These are phyloP conservation scores for Linum lewisii DNA, from an alignment of 345 rosid species.

Conservation along the genomic window DNA sequence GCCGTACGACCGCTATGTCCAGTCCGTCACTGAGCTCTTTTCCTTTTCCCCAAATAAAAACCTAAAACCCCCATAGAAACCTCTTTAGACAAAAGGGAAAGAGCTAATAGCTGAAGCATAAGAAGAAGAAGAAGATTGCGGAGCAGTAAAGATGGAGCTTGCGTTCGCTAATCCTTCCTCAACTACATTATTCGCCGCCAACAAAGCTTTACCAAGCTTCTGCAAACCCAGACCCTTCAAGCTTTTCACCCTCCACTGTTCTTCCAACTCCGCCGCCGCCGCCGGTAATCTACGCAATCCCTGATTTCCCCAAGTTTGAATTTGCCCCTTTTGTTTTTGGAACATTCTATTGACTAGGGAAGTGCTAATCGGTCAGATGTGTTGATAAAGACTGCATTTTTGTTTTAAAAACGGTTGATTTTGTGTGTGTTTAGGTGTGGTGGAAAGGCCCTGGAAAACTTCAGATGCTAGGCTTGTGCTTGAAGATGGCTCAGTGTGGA, in stretches of 20 bases:
- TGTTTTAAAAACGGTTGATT: background rate
- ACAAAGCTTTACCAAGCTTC: background rate
- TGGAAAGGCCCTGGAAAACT: conserved; percentile 76
- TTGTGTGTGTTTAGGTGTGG: conserved; percentile 26
- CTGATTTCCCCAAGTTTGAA: background rate
- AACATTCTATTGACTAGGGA: background rate
- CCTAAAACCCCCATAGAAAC: too few relatives aligned
- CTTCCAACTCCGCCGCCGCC: conserved; percentile 34
- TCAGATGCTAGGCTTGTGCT: conserved; percentile 83
- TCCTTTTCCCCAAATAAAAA: too few relatives aligned
- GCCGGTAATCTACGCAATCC: conserved; percentile 31
- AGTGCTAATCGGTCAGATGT: background rate
- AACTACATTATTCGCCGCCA: background rate
- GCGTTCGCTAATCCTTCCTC: background rate
- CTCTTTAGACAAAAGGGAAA: too few relatives aligned
- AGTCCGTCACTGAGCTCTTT: too few relatives aligned
- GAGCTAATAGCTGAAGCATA: background rate
- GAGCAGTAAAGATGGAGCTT: background rate
- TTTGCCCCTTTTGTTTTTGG: background rate
- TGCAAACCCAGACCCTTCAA: background rate
- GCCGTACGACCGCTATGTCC: too few relatives aligned
- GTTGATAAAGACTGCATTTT: background rate
- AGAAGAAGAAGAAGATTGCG: background rate
- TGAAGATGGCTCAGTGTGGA: conserved; percentile 92
- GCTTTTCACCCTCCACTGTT: conserved; percentile 41